Conservation (phyloP, 1,284 basidiomycete genomes). For the Termitomyces sp. region DNA sequence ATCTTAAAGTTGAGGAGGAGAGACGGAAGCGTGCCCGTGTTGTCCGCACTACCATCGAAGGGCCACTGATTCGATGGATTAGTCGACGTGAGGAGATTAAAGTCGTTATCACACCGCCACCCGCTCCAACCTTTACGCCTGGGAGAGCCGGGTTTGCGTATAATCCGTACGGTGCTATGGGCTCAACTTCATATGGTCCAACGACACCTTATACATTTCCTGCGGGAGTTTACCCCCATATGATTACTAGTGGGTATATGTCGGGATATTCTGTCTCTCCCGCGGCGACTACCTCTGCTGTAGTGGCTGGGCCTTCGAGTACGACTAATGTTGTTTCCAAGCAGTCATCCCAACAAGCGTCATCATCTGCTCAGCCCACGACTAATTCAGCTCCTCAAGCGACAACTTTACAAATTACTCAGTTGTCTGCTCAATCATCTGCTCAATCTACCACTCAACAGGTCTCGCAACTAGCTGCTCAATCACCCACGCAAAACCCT, state of each 20-base stretch:
- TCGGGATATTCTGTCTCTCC: conserved; percentile 9
- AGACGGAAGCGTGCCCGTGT: conserved; percentile 66
- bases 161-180: conserved; percentile 13
- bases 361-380: conserved; percentile 1
- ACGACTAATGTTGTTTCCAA: neutral
- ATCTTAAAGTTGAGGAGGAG: conserved; percentile 76
- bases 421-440: neutral
- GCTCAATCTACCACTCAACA: neutral
- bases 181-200: conserved; percentile 16
- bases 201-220: conserved; percentile 11
- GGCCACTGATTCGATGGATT: conserved; percentile 71
- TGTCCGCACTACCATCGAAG: conserved; percentile 55
- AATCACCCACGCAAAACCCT: neutral
- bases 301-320: conserved; percentile 1
- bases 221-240: conserved; percentile 11
- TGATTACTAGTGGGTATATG: conserved; percentile 2
- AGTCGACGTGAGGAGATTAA: conserved; percentile 58
- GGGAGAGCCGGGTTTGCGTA: conserved; percentile 18
- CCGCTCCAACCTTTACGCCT: conserved; percentile 18
- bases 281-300: neutral
- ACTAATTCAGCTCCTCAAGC: neutral
- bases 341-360: neutral
- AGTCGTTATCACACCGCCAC: conserved; percentile 31
- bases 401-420: neutral
- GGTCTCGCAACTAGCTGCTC: neutral